Evolutionary conservation across 495 filamentous ascomycete genomes (phyloP), one percentile per base, ranked within the genome.

Genomic region (Penicillium egyptiacum): DNA sequence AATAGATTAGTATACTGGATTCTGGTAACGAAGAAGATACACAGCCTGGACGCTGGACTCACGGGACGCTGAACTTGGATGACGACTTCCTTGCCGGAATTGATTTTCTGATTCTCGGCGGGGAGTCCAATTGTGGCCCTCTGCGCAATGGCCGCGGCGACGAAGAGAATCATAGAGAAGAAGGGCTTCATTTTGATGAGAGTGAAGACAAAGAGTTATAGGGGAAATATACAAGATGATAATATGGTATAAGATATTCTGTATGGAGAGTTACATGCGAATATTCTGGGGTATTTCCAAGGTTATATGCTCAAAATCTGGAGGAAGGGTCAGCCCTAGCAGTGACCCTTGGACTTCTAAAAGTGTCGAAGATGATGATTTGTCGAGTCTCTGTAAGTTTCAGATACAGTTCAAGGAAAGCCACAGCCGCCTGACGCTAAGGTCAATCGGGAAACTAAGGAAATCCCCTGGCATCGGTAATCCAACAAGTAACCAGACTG

Each of bases 41-140:
- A n/a, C 8, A 25, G n/a, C 19, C 7, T 14, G 9, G 22, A 16
- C 7, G 16, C 6, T 48, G 19, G 28, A 58, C 70, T 20, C 63
- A 75, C 72, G 31, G 67, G 66, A 48, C 70, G 70, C 37, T 71
- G 69, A 4, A 75, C 57, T 52, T 74, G 71, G 3, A 76, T 59
- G 20, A 59, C 57, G 8, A 68, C 25, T 0, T 70, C 51, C 3
- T 44, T 45, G 9, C 69, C 71, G 0, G 64, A 55, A 8, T 35
- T 20, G 43, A 74, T 41, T 4, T 50, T 40, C 8, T 60, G 41
- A 9, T 53, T 66, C 4, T 49, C 60, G 2, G 42, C 44, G 11
- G 91, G 91, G 6, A 92, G 79, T 2, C 81, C 88, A 45, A 96
- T 82, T 37, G 72, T 68, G 8, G 86, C 88, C 28, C 78, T 85